Evolutionary conservation across 768 basidiomycete genomes (phyloP).

Genomic region (Russula olivacea): DNA sequence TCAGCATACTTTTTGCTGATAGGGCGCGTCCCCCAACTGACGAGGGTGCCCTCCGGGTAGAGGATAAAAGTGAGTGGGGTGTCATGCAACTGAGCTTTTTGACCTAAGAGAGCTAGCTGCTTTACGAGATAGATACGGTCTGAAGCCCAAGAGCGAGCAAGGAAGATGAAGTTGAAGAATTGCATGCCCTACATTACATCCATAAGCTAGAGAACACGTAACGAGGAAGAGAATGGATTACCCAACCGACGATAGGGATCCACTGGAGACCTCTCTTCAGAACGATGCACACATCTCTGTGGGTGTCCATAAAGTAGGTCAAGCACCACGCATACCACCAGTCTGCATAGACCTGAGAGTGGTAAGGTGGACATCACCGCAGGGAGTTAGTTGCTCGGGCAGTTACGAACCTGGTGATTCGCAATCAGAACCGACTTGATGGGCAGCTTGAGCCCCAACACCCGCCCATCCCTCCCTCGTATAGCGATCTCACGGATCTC

Average conservation of each 20-base stretch:
- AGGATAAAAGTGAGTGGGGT: slow-evolving; percentile 76
- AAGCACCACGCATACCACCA: slow-evolving; percentile 88
- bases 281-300: slow-evolving; percentile 79
- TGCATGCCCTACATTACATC: slow-evolving; percentile 83
- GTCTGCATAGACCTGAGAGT: slow-evolving; percentile 60
- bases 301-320: slow-evolving; percentile 60
- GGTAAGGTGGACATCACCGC: background rate
- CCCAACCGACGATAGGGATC: slow-evolving; percentile 86
- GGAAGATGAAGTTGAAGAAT: slow-evolving; percentile 90
- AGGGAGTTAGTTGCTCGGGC: background rate
- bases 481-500: slow-evolving; percentile 54
- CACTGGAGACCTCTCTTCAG: slow-evolving; percentile 87
- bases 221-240: slow-evolving; percentile 33
- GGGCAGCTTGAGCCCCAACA: slow-evolving; percentile 62
- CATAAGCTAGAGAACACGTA: background rate
- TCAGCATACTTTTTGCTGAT: slow-evolving; percentile 84
- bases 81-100: slow-evolving; percentile 58
- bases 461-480: slow-evolving; percentile 50
- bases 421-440: slow-evolving; percentile 78
- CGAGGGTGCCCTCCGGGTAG: slow-evolving; percentile 95
- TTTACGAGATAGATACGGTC: slow-evolving; percentile 64
- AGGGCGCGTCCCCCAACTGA: slow-evolving; percentile 80
- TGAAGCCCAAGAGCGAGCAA: slow-evolving; percentile 85
- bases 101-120: slow-evolving; percentile 63
- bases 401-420: slow-evolving; percentile 74